phyloP scores from a whole-genome alignment of 2,329 filamentous ascomycete genomes.

The Paraphoma sp. region DNA sequence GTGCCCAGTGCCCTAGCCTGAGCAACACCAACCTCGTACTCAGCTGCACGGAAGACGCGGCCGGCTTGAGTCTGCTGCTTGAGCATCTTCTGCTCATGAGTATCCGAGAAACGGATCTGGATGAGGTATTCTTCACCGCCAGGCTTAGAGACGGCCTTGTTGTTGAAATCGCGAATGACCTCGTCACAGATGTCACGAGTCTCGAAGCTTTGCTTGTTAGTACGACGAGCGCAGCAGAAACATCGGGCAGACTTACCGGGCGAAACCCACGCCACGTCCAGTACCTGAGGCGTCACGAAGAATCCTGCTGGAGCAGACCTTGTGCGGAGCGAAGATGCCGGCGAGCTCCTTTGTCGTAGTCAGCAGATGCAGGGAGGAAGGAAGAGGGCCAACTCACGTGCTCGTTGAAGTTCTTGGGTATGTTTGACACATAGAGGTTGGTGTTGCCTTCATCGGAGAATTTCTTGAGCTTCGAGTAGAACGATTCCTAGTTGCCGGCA shows the following conservation, averaged over 20 bases:
- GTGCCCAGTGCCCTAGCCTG: conserved; percentile 44
- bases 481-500: conserved; percentile 70
- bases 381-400: conserved; percentile 63
- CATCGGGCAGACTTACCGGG: conserved; percentile 68
- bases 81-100: conserved; percentile 92
- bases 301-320: conserved; percentile 92
- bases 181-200: conserved; percentile 86
- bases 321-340: conserved; percentile 78
- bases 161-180: conserved; percentile 86
- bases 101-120: conserved; percentile 96
- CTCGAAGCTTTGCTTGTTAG: conserved; percentile 74
- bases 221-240: not conserved
- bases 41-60: conserved; percentile 92
- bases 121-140: conserved; percentile 78
- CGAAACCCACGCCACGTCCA: conserved; percentile 96
- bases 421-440: conserved; percentile 97
- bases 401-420: conserved; percentile 91
- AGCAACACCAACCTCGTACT: conserved; percentile 68
- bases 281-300: conserved; percentile 90
- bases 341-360: conserved; percentile 67
- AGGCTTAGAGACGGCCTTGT: conserved; percentile 62
- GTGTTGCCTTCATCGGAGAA: conserved; percentile 89
- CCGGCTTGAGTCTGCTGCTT: conserved; percentile 96
- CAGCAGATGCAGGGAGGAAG: not conserved
- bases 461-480: conserved; percentile 97